Evolutionary conservation across 2,329 filamentous ascomycete genomes (phyloP).

Genomic region (Sporothrix globosa): DNA sequence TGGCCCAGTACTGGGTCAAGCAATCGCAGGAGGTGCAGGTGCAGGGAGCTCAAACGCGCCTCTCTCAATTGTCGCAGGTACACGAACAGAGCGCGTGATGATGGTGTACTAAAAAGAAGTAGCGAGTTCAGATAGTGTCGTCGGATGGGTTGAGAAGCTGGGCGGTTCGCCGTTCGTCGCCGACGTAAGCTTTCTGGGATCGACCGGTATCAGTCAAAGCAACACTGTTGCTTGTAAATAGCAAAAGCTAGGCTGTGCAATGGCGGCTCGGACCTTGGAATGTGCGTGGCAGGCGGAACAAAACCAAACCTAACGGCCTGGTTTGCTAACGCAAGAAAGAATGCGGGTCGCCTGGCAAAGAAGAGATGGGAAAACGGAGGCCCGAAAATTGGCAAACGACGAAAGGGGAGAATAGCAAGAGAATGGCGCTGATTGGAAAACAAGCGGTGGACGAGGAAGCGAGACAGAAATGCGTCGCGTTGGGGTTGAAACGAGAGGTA

Average conservation of each 20-base stretch:
- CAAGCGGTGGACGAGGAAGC: neutral
- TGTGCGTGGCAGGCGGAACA: neutral
- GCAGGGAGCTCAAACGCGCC: neutral
- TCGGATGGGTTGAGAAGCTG: neutral
- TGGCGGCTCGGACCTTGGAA: neutral
- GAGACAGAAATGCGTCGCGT: conserved; percentile 15
- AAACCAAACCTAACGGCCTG: neutral
- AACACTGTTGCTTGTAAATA: neutral
- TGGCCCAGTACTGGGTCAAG: neutral
- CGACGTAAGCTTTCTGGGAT: neutral
- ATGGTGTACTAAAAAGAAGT: neutral
- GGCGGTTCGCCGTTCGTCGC: neutral
- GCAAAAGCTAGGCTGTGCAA: neutral
- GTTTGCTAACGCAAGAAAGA: conserved; percentile 18
- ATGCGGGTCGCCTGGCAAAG: conserved; percentile 22
- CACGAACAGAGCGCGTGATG: conserved; percentile 6
- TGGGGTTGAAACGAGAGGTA: neutral
- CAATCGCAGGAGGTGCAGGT: neutral
- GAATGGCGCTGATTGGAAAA: conserved; percentile 14
- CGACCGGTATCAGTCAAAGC: conserved; percentile 11
- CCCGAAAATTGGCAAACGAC: conserved; percentile 1
- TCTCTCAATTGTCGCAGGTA: conserved; percentile 4
- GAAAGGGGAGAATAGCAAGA: neutral
- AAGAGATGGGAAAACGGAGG: neutral
- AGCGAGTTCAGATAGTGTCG: neutral